Evolutionary conservation across 345 rosid species (phyloP), one percentile per base, ranked within the genome.

Genomic region (Psidium guajava): DNA sequence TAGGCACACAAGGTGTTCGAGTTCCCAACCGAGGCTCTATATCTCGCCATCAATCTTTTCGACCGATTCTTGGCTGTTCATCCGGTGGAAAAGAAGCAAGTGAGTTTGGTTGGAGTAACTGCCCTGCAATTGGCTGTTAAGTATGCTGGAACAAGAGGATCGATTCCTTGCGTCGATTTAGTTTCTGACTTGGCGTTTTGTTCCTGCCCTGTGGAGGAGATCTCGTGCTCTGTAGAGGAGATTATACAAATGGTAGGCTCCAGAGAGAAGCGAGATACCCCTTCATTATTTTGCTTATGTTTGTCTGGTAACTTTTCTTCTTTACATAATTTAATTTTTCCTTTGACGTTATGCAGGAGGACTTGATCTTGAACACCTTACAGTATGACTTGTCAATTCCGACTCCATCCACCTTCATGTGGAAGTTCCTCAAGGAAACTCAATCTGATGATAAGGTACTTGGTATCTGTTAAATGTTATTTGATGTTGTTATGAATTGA

Each of bases 391-490:
- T 59, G 40, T 27, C 40, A 27, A 59, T 3, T 27, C 2, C 0
- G 3, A 61, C 40, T 28, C 75, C 74, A 0, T 61, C 74, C 11
- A 15, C 40, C 15, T 28, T 28, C 27, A 3, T 61, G 74, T 61
- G 42, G 42, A 61, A 61, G 74, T 90, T 86, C 80, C 89, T 91
- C 27, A 90, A 91, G 54, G 88, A 83, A 42, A 88, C 92, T 20
- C 82, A 82, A 83, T 85, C 89, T 82, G 89, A 91, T 85, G 89
- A 81, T 82, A 89, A 90, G 91, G 91, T 86, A 42, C 20, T 61
- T 28, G 74, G 1, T 58, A 13, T 61, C 18, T 28, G 18, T 61
- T 61, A 61, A 61, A 61, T 28, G 40, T 61, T 28, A 57, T 25
- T 50, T 54, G 18, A 13, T 27, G 24, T 28, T 32, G n/a, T 22